Evolutionary conservation across 1,284 basidiomycete genomes (phyloP), one percentile per base, ranked within the genome.

Genomic region (Phylloporus gajari): DNA sequence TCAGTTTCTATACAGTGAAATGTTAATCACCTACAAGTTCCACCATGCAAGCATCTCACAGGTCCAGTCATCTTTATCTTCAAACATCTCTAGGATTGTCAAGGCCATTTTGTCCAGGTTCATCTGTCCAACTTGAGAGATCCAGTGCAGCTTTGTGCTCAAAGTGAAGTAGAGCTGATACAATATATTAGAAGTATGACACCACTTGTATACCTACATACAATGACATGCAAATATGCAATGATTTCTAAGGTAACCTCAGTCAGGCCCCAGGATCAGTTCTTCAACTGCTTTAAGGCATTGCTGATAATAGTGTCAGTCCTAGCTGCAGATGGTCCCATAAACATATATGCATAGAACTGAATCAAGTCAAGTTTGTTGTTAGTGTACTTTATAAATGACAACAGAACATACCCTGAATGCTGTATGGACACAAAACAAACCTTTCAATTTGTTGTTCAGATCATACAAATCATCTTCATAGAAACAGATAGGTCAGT

Each of bases 401-500:
- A 30, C 7, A 21, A 56, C n/a, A 3, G 6, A 30, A 65, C 5
- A 56, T 40, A 40, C 35, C 65, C 63, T 27, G 53, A 51, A 30
- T 2, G 62, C 65, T 0, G 17, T n/a, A 2, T 44, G 67, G 35
- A 48, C 40, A 3, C 23, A 25, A 2, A 74, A 74, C 15, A 74
- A 44, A 0, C 62, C 66, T 1, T 56, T 40, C 1, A 66, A 13
- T 15, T 62, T 69, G 42, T 74, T 27, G 5, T 48, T 7, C 2
- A 15, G 42, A 3, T 74, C 27, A 13, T 68, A 69, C 0, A 35
- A 8, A 21, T 13, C 58, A 0, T 70, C 46, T 4, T 61, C 56
- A n/a, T 74, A 74, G 59, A 74, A 71, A 3, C 30, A 3, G 0
- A 46, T 40, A 5, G 51, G 72, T 69, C 74, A 75, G 7, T 42